phyloP scores from a whole-genome alignment of 805 yeast species.

The Candida rishiriensis region DNA sequence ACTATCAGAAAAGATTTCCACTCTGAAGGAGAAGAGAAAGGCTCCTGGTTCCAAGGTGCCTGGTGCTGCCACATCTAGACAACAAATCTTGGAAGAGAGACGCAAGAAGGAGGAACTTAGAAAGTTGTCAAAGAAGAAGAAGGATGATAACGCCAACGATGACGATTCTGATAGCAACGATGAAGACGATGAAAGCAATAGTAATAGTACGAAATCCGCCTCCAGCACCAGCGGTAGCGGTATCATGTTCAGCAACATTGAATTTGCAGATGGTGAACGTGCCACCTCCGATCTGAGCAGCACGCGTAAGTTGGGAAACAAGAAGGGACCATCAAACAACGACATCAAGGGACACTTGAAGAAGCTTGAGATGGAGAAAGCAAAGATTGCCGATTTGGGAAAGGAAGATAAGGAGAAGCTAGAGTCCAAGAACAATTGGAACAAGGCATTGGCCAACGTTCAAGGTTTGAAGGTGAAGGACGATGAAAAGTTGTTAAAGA shows the following conservation, averaged over 20 bases:
- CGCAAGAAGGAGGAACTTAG: slow-evolving; percentile 42
- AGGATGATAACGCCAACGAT: slow-evolving; percentile 31
- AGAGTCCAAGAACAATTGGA: slow-evolving; percentile 81
- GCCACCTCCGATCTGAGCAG: slow-evolving; percentile 67
- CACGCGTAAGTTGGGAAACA: slow-evolving; percentile 52
- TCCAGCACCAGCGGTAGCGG: slow-evolving; percentile 19
- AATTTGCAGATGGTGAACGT: slow-evolving; percentile 75
- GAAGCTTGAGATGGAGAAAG: slow-evolving; percentile 69
- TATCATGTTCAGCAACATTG: slow-evolving; percentile 76
- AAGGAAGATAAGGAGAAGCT: slow-evolving; percentile 55
- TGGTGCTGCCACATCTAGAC: slow-evolving; percentile 85
- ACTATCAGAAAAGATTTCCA: slow-evolving; percentile 66
- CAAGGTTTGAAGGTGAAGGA: slow-evolving; percentile 88
- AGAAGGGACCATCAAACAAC: slow-evolving; percentile 80
- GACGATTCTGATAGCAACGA: slow-evolving; percentile 38
- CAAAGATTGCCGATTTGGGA: slow-evolving; percentile 54
- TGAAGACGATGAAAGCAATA: slow-evolving; percentile 32
- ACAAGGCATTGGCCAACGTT: slow-evolving; percentile 73
- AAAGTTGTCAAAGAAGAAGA: slow-evolving; percentile 28
- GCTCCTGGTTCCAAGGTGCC: slow-evolving; percentile 81
- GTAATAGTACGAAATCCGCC: slow-evolving; percentile 30
- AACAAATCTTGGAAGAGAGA: slow-evolving; percentile 66
- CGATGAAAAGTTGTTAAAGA: slow-evolving; percentile 82
- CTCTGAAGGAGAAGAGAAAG: slow-evolving; percentile 73
- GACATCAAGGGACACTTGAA: slow-evolving; percentile 81